phyloP scores from a whole-genome alignment of 495 filamentous ascomycete genomes.

The Articulospora tetracladia region DNA sequence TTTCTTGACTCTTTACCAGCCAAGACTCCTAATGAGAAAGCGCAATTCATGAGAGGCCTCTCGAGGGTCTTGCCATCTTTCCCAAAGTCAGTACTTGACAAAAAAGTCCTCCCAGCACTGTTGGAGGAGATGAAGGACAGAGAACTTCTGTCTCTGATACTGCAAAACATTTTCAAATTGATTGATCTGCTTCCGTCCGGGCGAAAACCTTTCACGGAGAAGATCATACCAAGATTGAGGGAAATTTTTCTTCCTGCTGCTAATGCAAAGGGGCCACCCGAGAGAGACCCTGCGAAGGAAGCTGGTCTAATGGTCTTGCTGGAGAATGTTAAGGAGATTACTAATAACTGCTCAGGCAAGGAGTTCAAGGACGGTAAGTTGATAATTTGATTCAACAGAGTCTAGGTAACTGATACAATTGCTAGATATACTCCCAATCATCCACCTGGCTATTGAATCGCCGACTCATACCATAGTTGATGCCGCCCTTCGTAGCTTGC shows the following conservation, averaged over 20 bases:
- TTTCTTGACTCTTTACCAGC: slow-evolving; percentile 87
- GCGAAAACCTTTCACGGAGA: slow-evolving; percentile 73
- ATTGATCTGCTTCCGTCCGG: slow-evolving; percentile 70
- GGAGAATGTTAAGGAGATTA: slow-evolving; percentile 71
- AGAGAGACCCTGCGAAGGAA: slow-evolving; percentile 79
- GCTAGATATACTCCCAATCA: slow-evolving; percentile 80
- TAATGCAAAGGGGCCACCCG: slow-evolving; percentile 40
- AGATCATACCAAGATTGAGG: slow-evolving; percentile 76
- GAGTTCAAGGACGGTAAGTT: slow-evolving; percentile 88
- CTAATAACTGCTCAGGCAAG: slow-evolving; percentile 76
- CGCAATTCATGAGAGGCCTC: slow-evolving; percentile 85
- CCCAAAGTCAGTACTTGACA: slow-evolving; percentile 87
- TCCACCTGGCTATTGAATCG: slow-evolving; percentile 78
- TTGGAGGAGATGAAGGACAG: slow-evolving; percentile 91
- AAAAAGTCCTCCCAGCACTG: slow-evolving; percentile 83
- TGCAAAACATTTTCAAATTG: slow-evolving; percentile 90
- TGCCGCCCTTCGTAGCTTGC: slow-evolving; percentile 70
- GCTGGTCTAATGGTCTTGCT: slow-evolving; percentile 86
- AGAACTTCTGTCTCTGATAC: slow-evolving; percentile 73
- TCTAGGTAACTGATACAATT: neutral
- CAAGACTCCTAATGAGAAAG: slow-evolving; percentile 88
- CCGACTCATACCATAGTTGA: slow-evolving; percentile 86
- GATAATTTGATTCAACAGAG: neutral
- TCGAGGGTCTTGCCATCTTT: slow-evolving; percentile 84
- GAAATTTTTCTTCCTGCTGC: slow-evolving; percentile 68